Percentiles rank a stretch among this genome's conserved stretches.
Evolutionary conservation across 768 basidiomycete species (phyloP).

Genomic region (Kwoniella dendrophila): DNA sequence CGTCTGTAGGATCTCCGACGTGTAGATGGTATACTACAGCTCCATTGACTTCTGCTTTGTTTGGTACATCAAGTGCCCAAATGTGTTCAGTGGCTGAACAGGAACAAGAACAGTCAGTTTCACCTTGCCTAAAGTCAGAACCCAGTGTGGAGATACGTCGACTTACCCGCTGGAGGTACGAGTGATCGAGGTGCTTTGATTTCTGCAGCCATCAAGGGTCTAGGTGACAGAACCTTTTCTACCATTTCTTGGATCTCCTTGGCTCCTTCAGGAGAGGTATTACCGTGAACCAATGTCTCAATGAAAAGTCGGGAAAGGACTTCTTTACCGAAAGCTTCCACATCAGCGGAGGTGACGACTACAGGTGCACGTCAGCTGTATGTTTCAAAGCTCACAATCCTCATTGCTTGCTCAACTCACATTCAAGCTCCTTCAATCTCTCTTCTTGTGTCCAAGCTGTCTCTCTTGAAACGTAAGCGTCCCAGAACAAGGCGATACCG

Average conservation of each 20-base stretch:
- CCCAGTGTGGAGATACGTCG: background rate
- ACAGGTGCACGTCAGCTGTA: conserved; percentile 11
- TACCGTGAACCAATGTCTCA: conserved; percentile 77
- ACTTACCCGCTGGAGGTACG: conserved; percentile 70
- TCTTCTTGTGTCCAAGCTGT: conserved; percentile 76
- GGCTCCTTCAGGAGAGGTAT: conserved; percentile 83
- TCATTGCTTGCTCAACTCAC: conserved; percentile 60
- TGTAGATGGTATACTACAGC: conserved; percentile 82
- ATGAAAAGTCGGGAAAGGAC: conserved; percentile 70
- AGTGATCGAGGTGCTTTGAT: conserved; percentile 62
- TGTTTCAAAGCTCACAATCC: background rate
- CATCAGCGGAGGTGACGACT: conserved; percentile 74
- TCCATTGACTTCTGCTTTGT: conserved; percentile 83
- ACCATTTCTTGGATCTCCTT: conserved; percentile 69
- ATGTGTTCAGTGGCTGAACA: conserved; percentile 71
- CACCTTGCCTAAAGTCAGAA: background rate
- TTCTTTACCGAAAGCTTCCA: conserved; percentile 65
- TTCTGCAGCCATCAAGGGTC: conserved; percentile 64
- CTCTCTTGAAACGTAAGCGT: conserved; percentile 68
- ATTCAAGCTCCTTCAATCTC: conserved; percentile 69
- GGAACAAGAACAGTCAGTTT: too few species aligned
- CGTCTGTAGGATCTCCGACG: conserved; percentile 70
- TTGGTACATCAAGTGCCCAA: conserved; percentile 70
- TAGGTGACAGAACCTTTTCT: conserved; percentile 67
- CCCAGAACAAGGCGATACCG: conserved; percentile 74